Percentiles rank a stretch among this genome's conserved stretches.
Evolutionary conservation across 176 grass and related monocot species (phyloP).

Genomic region (Triticum urartu): DNA sequence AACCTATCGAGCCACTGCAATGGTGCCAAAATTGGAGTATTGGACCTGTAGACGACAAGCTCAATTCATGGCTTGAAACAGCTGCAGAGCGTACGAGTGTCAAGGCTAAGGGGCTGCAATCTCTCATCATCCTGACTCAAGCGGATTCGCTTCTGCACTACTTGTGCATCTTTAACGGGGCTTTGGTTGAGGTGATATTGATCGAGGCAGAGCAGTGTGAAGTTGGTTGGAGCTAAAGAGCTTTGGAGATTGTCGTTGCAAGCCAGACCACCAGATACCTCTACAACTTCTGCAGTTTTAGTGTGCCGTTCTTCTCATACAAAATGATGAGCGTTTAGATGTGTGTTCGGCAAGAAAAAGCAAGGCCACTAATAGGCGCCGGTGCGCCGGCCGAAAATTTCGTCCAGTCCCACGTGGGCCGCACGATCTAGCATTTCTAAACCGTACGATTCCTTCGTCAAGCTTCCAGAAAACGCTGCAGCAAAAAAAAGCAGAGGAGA

Average conservation of each 20-base stretch:
- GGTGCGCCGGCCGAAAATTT: too few species aligned
- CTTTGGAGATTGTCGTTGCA: neutral
- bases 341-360: neutral
- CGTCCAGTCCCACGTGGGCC: too few species aligned
- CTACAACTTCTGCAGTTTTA: neutral
- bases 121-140: neutral
- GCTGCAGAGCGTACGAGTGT: too few species aligned
- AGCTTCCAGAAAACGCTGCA: too few species aligned
- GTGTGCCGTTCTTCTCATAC: neutral
- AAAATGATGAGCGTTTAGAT: neutral
- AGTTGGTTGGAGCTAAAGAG: neutral
- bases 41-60: too few species aligned
- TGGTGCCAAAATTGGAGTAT: too few species aligned
- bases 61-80: too few species aligned
- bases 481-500: too few species aligned
- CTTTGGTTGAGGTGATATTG: neutral
- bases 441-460: too few species aligned
- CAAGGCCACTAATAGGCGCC: neutral
- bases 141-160: neutral
- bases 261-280: neutral
- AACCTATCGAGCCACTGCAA: too few species aligned
- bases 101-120: too few species aligned
- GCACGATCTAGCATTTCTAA: too few species aligned
- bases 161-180: neutral
- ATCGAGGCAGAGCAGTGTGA: neutral